A percentile compares a stretch with the other conserved stretches of the same genome.
Conservation (phyloP, 2,329 filamentous ascomycete species). For the Colletotrichum sp. region DNA sequence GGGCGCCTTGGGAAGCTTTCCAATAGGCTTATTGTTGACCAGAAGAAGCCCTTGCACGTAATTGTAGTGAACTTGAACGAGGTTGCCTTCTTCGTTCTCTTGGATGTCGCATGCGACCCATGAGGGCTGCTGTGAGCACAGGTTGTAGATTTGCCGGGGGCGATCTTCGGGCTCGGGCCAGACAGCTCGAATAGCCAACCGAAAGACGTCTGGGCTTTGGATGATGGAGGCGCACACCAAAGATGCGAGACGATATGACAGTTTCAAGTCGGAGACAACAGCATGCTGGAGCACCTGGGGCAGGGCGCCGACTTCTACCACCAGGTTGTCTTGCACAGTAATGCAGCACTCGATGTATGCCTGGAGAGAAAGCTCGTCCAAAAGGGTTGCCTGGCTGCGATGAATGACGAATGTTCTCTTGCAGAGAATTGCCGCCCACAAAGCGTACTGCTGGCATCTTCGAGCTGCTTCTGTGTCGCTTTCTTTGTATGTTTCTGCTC, state of each 20-base stretch:
- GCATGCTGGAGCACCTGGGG: slow-evolving; percentile 36
- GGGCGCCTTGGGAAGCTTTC: slow-evolving; percentile 57
- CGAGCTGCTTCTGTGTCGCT: slow-evolving; percentile 40
- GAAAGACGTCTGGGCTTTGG: slow-evolving; percentile 26
- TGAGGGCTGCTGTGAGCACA: slow-evolving; percentile 35
- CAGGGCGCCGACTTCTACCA: slow-evolving; percentile 38
- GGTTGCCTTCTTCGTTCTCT: slow-evolving; percentile 20
- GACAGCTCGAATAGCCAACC: slow-evolving; percentile 36
- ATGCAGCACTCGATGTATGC: slow-evolving; percentile 29
- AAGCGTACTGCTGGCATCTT: slow-evolving; percentile 46
- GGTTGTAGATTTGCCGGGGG: not conserved
- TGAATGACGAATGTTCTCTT: slow-evolving; percentile 38
- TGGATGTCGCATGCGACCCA: slow-evolving; percentile 19
- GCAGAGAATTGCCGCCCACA: slow-evolving; percentile 63
- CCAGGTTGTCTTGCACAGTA: slow-evolving; percentile 50
- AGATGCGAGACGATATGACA: slow-evolving; percentile 38
- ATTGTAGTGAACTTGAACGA: slow-evolving; percentile 37
- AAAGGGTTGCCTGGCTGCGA: not conserved
- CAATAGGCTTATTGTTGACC: slow-evolving; percentile 36
- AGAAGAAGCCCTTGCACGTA: slow-evolving; percentile 35
- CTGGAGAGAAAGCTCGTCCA: slow-evolving; percentile 20
- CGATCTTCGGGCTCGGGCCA: slow-evolving; percentile 43
- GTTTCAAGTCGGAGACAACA: slow-evolving; percentile 52
- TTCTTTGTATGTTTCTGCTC: slow-evolving; percentile 45
- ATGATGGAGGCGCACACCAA: slow-evolving; percentile 39